phyloP scores from a whole-genome alignment of 2,329 filamentous ascomycete genomes.

The Scleromitrula shiraiana region DNA sequence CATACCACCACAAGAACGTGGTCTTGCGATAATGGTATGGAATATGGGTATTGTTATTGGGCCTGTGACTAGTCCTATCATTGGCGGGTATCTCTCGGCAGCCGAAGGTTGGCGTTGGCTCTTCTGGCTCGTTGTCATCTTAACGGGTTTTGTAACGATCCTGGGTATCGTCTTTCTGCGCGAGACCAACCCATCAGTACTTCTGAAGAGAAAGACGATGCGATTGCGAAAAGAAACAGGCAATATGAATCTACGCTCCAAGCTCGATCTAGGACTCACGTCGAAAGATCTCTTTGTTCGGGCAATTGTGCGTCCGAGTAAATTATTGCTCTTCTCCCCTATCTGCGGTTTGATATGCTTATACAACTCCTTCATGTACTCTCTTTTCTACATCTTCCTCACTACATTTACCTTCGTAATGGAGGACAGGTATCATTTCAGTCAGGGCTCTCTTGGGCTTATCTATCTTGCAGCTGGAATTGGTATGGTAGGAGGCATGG shows the following conservation, averaged over 20 bases:
- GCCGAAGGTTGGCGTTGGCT: constrained; percentile 45
- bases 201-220: constrained; percentile 37
- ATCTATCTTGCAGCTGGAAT: constrained; percentile 31
- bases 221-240: constrained; percentile 42
- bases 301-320: constrained; percentile 30
- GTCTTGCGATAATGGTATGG: constrained; percentile 46
- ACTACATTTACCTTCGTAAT: constrained; percentile 34
- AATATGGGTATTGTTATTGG: constrained; percentile 34
- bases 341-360: constrained; percentile 29
- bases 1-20: constrained; percentile 48
- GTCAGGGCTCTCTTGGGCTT: constrained; percentile 29
- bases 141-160: constrained; percentile 29
- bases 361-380: constrained; percentile 30
- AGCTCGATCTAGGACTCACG: neutral
- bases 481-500: constrained; percentile 23
- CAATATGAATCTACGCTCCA: constrained; percentile 39
- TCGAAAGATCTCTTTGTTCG: constrained; percentile 15
- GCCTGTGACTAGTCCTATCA: constrained; percentile 35
- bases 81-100: constrained; percentile 40
- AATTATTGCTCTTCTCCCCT: constrained; percentile 29
- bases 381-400: constrained; percentile 31
- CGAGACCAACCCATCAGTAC: constrained; percentile 41
- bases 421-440: constrained; percentile 29
- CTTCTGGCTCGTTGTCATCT: constrained; percentile 40
- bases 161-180: constrained; percentile 34